Percentiles rank a stretch among this genome's conserved stretches.
phyloP scores from a whole-genome alignment of 1,139 yeast genomes.

The Geotrichum carabidarum region DNA sequence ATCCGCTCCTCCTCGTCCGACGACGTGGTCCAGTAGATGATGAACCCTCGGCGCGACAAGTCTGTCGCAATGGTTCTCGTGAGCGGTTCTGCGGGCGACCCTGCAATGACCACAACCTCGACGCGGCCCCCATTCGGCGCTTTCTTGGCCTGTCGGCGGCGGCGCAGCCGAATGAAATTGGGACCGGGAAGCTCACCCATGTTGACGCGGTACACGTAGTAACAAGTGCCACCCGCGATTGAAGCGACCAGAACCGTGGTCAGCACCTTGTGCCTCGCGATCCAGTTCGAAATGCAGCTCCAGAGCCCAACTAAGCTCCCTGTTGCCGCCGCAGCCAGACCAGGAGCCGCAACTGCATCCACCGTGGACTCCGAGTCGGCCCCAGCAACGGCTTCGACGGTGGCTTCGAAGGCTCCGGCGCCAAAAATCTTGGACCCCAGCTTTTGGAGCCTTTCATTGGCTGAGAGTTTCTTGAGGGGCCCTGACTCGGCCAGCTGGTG shows the following conservation, averaged over 20 bases:
- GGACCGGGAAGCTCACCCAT: slow-evolving; percentile 19
- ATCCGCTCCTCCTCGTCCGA: slow-evolving; percentile 59
- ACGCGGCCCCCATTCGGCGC: slow-evolving; percentile 65
- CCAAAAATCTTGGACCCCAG: slow-evolving; percentile 10
- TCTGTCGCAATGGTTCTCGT: slow-evolving; percentile 67
- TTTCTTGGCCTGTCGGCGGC: slow-evolving; percentile 54
- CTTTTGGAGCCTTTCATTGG: slow-evolving; percentile 8
- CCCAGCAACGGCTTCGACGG: slow-evolving; percentile 3
- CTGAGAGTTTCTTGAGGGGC: slow-evolving; percentile 19
- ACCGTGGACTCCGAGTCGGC: slow-evolving; percentile 8
- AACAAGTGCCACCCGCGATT: slow-evolving; percentile 25
- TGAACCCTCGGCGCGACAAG: slow-evolving; percentile 71
- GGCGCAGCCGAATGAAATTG: slow-evolving; percentile 16
- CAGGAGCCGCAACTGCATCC: not conserved
- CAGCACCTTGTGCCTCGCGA: slow-evolving; percentile 28
- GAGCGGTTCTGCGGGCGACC: slow-evolving; percentile 73
- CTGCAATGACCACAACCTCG: slow-evolving; percentile 68
- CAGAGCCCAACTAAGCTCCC: slow-evolving; percentile 17
- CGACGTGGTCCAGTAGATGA: slow-evolving; percentile 68
- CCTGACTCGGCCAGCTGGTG: slow-evolving; percentile 24
- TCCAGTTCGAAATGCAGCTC: slow-evolving; percentile 30
- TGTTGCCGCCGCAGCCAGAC: slow-evolving; percentile 2
- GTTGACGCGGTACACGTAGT: slow-evolving; percentile 23
- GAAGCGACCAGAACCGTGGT: slow-evolving; percentile 28
- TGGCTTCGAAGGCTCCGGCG: slow-evolving; percentile 6